Evolutionary conservation across 2,329 filamentous ascomycete genomes (phyloP).

Genomic region (Pseudocercospora eumusae): DNA sequence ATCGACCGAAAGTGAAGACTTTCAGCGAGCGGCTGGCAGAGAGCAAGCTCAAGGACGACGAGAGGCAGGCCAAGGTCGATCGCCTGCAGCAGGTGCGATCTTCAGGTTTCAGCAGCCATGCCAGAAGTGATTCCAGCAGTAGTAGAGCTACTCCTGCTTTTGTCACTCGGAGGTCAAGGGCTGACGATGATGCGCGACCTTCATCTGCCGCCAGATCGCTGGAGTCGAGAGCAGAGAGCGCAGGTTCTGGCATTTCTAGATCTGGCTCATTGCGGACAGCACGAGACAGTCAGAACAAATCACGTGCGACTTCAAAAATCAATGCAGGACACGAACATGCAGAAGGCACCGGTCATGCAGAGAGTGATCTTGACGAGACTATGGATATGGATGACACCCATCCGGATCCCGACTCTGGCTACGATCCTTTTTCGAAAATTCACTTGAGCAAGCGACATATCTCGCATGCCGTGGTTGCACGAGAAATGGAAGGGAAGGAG

Average conservation of each 20-base stretch:
- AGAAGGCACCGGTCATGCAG: constrained; percentile 24
- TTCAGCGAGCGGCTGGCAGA: constrained; percentile 87
- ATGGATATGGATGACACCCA: constrained; percentile 17
- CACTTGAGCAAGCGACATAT: constrained; percentile 82
- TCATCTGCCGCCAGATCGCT: constrained; percentile 22
- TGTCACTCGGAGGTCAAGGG: constrained; percentile 2
- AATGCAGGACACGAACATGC: constrained; percentile 17
- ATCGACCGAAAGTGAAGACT: constrained; percentile 44
- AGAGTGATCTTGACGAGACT: constrained; percentile 24
- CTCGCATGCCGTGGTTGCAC: constrained; percentile 75
- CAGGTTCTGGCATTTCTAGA: constrained; percentile 12
- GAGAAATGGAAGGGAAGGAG: constrained; percentile 76
- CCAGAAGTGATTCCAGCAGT: constrained; percentile 12
- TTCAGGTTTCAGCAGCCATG: constrained; percentile 34
- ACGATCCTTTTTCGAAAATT: constrained; percentile 82
- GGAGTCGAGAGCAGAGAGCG: neutral
- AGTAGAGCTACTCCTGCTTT: constrained; percentile 7
- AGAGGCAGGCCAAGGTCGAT: constrained; percentile 48
- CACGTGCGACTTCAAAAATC: constrained; percentile 13
- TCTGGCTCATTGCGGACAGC: constrained; percentile 21
- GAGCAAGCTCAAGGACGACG: constrained; percentile 52
- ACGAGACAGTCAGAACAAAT: constrained; percentile 5
- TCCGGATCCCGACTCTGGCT: constrained; percentile 52
- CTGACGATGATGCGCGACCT: constrained; percentile 15
- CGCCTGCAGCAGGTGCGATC: constrained; percentile 48